phyloP scores from a whole-genome alignment of 306 rosid species.

The Castanea mollissima region DNA sequence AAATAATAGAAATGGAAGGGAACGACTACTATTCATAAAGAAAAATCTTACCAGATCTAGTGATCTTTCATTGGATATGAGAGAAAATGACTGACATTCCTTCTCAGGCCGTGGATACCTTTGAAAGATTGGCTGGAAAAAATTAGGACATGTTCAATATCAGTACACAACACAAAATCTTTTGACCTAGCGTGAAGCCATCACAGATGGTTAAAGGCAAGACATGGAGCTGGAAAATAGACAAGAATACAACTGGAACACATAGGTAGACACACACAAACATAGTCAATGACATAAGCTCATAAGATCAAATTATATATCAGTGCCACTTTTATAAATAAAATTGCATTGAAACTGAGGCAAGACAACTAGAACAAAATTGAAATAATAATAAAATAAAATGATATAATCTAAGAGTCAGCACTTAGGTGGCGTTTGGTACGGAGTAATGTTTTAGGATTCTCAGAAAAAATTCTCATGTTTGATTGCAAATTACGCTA shows the following conservation, averaged over 20 bases:
- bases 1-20: constrained; percentile 3
- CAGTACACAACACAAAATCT: constrained; percentile 39
- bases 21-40: constrained; percentile 24
- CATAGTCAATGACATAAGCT: constrained; percentile 7
- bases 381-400: too few relatives aligned
- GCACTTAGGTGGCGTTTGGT: too few relatives aligned
- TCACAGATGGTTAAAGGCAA: constrained; percentile 25
- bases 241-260: not conserved
- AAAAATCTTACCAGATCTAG: constrained; percentile 70
- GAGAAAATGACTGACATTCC: constrained; percentile 97
- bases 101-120: constrained; percentile 98
- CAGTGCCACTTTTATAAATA: constrained; percentile 4
- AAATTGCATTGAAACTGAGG: not conserved
- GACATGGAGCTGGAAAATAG: constrained; percentile 16
- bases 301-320: constrained; percentile 11
- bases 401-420: too few relatives aligned
- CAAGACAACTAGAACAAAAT: too few relatives aligned
- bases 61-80: constrained; percentile 90
- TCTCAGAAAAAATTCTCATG: too few relatives aligned
- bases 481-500: too few relatives aligned
- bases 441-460: too few relatives aligned
- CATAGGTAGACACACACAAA: not conserved
- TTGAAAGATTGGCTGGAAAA: constrained; percentile 92
- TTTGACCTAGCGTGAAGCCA: constrained; percentile 18
- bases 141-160: constrained; percentile 28